Base-by-base conservation (phyloP, 1,139 yeast species). In the Hanseniaspora gamundiae region DNA sequence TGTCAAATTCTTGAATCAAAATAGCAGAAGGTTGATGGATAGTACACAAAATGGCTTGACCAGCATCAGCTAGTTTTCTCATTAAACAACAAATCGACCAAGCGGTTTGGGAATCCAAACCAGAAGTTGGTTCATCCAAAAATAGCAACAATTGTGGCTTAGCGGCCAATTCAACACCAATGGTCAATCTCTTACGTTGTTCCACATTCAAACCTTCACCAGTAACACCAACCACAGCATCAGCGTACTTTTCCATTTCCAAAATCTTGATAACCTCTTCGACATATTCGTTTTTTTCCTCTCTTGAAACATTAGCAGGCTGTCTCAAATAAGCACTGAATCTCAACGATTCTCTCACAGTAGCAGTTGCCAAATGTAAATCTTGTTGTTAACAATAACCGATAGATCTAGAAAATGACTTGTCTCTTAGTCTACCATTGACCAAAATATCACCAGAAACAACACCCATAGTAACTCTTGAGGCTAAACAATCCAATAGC, bases 101-200 rank as follows among this genome's bases (percentile, higher is more conserved):
- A 2, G 91, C 85, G 44, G 88, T 77, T 61, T 82, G 91, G 28
- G 93, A 81, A 58, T 83, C 94, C 51, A 83, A 69, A 58, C 94
- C 94, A 11, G 94, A 83, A 19, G 94, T 83, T 11, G 94, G 94
- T 61, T 84, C 94, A 64, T 83, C 94, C 60, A 82, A 70, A 61
- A 82, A 81, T 48, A 81, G 65, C 48, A 82, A 67, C 49, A 82
- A 66, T 51, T 78, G 76, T 6, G 93, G 93, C 59, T 79, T 81
- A 24, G 93, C 91, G 41, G 83, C 91, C 45, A 82, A 67, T 58
- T 82, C 93, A 49, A 82, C 91, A 52, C 88, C 84, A 60, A 79
- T 77, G 8, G 87, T 78, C 52, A 80, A 68, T 55, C 85, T 74
- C 68, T 80, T 81, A 51, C 88, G 71, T 63, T 80, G 86, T 59